phyloP scores from a whole-genome alignment of 1,284 basidiomycete genomes.

The Stygiomarasmius scandens region DNA sequence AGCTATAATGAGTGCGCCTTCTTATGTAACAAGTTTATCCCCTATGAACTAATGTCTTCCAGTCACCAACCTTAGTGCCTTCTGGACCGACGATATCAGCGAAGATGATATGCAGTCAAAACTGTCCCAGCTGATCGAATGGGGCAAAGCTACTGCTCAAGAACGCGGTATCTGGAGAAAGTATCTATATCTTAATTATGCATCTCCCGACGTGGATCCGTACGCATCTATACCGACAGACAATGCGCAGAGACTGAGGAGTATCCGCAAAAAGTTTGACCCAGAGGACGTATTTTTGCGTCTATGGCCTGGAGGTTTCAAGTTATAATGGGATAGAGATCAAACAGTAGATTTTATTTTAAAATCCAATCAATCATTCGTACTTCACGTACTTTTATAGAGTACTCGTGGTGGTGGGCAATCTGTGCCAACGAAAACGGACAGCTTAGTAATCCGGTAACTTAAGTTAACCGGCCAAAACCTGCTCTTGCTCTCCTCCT shows the following conservation, averaged over 20 bases:
- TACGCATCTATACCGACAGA: not conserved
- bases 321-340: too few species aligned
- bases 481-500: too few species aligned
- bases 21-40: not conserved
- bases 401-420: too few species aligned
- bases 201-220: not conserved
- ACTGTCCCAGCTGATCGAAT: not conserved
- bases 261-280: not conserved
- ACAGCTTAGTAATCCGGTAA: too few species aligned
- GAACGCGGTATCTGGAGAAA: not conserved
- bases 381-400: too few species aligned
- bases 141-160: not conserved
- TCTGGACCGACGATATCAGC: not conserved
- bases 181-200: not conserved
- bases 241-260: not conserved
- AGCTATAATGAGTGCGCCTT: not conserved
- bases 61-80: not conserved
- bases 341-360: too few species aligned
- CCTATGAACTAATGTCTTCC: not conserved
- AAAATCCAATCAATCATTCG: too few species aligned
- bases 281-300: not conserved
- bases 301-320: slow-evolving; percentile 4
- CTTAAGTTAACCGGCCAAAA: too few species aligned
- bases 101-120: not conserved
- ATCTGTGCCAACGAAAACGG: too few species aligned